Base-by-base conservation (phyloP, 108 stramenopile species). In the Cyclotella atomus region DNA sequence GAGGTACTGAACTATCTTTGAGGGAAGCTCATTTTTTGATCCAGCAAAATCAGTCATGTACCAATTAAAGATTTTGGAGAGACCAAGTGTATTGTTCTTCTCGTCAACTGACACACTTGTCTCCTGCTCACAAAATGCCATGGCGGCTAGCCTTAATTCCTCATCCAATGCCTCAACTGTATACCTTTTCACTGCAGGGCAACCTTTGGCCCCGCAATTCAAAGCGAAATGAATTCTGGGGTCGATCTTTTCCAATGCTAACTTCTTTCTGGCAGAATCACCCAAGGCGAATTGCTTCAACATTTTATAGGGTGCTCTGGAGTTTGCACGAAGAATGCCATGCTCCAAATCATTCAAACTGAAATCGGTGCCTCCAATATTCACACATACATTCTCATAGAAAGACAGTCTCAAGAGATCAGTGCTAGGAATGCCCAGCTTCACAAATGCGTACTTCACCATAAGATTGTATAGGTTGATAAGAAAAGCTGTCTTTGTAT, bases 401-500 rank as follows among this genome's bases (percentile, higher is more conserved):
- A 88, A 84, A 10, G 65, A 21, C 2, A 24, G 27, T 20, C 88
- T 64, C 34, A 57, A 59, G 23, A 25, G 10, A 15, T 61, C 61
- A 7, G 73, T 69, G 24, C 61, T 70, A 3, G 73, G 75, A 23
- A 85, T 59, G 16, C 88, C 88, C 59, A 90, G 70, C 62, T 85
- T 88, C 49, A 87, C 65, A 47, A 86, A 88, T 16, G 89, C 89
- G 64, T 89, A 90, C 29, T 83, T 85, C 65, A 91, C 85, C 84
- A 89, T 81, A 46, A 90, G 69, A 76, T 90, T 93, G 83, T 93
- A 93, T 3, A 91, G 2, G 70, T 93, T 93, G 20, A 93, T 81
- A 10, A 74, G 68, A 49, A 87, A 89, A 6, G 89, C 89, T 34
- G 50, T 56, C 16, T 71, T 59, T 3, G 71, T 64, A 29, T 41